These are phyloP conservation scores for Geotrichum armillariae DNA, from an alignment of 1,139 yeast genomes.

Conservation along the genomic window DNA sequence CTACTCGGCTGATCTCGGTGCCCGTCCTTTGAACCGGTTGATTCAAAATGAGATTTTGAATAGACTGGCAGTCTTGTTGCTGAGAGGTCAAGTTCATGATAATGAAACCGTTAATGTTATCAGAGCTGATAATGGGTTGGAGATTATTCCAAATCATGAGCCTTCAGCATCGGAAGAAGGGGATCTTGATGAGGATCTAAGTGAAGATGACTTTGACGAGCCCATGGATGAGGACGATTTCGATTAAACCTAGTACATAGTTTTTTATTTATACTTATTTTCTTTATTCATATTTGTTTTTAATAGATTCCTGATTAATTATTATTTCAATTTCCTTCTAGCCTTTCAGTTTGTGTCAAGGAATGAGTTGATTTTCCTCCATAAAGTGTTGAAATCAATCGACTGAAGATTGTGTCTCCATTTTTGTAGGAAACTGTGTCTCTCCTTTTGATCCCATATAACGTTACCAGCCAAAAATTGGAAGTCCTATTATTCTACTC, in stretches of 20 bases:
- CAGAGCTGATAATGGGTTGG: conserved; percentile 59
- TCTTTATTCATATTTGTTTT: neutral
- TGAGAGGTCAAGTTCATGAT: conserved; percentile 84
- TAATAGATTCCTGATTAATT: too few species aligned
- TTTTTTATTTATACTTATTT: neutral
- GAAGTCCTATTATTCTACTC: too few species aligned
- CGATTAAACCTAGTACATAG: conserved; percentile 32
- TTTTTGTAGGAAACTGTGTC: too few species aligned
- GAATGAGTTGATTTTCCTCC: too few species aligned
- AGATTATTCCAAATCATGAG: conserved; percentile 85
- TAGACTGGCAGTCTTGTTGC: conserved; percentile 79
- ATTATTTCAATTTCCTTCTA: too few species aligned
- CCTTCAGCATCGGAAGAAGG: conserved; percentile 13
- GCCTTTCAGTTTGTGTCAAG: too few species aligned
- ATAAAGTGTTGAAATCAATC: too few species aligned
- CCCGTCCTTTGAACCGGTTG: conserved; percentile 93
- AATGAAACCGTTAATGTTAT: conserved; percentile 78
- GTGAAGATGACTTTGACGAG: conserved; percentile 42
- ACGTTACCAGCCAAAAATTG: too few species aligned
- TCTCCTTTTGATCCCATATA: too few species aligned
- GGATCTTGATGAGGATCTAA: conserved; percentile 10
- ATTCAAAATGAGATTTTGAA: conserved; percentile 83
- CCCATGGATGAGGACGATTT: conserved; percentile 52
- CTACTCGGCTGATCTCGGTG: conserved; percentile 91
- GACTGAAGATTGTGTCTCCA: too few species aligned